Base-by-base conservation (phyloP, 805 yeast genomes). In the Pichia scutulata region DNA sequence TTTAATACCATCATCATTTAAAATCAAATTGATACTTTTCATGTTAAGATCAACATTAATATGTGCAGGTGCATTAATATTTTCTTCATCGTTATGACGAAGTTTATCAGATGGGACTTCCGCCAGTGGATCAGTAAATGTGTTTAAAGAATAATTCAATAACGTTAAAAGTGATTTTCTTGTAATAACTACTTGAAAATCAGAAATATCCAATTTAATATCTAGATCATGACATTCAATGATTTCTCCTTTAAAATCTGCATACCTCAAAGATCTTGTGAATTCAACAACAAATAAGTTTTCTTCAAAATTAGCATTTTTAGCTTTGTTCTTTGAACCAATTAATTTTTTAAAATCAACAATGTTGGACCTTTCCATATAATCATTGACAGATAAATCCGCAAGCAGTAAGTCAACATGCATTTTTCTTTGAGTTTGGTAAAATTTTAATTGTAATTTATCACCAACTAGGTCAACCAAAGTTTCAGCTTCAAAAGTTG, bases 121-220 rank as follows among this genome's bases (percentile, higher is more conserved):
- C 7, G 85, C 82, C 54, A 80, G 76, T 0, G 96, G 96, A 65
- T 84, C 84, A 0, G 97, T 85, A 63, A 93, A 93, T 0, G 98
- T 93, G 43, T 89, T 86, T 60, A 90, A 70, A 2, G 86, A 73
- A 63, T 84, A 93, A 63, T 89, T 92, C 55, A 92, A 67, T 14
- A 93, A 69, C 1, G 95, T 84, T 53, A 93, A 71, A 16, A 86
- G 67, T 1, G 95, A 85, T 60, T 80, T 85, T 44, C 97, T 80
- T 0, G 95, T 81, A 7, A 90, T 67, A 2, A 86, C 84, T 37
- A 86, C 74, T 54, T 80, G 80, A 48, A 93, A 77, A 14, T 95
- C 88, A 0, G 96, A 89, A 67, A 93, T 75, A 41, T 81, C 74
- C 46, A 93, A 69, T 9, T 77, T 72, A 6, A 90, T 77, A 55